Evolutionary conservation across 2,329 filamentous ascomycete genomes (phyloP), one percentile per base, ranked within the genome.

Genomic region (Waltergamsia citrina): DNA sequence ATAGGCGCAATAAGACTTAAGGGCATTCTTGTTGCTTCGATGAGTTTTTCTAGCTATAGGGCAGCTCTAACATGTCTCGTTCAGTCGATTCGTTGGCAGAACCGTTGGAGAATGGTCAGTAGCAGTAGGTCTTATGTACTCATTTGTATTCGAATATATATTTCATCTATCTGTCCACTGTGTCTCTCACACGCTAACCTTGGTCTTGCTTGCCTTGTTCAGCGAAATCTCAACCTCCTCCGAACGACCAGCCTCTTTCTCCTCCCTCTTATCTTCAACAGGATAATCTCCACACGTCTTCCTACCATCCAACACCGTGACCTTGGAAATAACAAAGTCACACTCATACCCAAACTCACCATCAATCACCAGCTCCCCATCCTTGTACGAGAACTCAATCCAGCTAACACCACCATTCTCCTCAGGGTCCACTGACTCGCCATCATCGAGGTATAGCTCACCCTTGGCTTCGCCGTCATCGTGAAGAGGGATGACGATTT

Each of bases 401-500:
- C 69, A 59, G 6, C 67, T 74, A n/a, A 63, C 71, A 5, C 46
- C 52, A 8, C 35, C 35, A 19, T 38, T 31, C 17, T 17, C 21
- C 9, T 57, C 41, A 53, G 83, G 82, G 38, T 71, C 59, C 32
- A 88, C 45, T 18, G 70, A 77, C 38, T 78, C 75, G 7, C 85
- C 85, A 40, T 93, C 85, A 44, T 92, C 85, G 5, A 92, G 59
- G 51, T 88, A 92, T 37, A 92, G 61, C 33, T 66, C 63, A 0
- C 85, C 85, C 2, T 50, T 53, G 0, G 85, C 85, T 6, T 60
- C 71, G 4, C 79, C 81, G 33, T 80, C 60, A 1, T 51, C 48
- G 6, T 69, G 74, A 0, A 82, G 68, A 0, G 84, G 79, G 29
- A 93, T 67, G 23, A 90, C 48, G 33, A 93, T 60, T 50, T 79